Conservation (phyloP, 2,329 filamentous ascomycete species). For the Berkeleyomyces rouxiae region DNA sequence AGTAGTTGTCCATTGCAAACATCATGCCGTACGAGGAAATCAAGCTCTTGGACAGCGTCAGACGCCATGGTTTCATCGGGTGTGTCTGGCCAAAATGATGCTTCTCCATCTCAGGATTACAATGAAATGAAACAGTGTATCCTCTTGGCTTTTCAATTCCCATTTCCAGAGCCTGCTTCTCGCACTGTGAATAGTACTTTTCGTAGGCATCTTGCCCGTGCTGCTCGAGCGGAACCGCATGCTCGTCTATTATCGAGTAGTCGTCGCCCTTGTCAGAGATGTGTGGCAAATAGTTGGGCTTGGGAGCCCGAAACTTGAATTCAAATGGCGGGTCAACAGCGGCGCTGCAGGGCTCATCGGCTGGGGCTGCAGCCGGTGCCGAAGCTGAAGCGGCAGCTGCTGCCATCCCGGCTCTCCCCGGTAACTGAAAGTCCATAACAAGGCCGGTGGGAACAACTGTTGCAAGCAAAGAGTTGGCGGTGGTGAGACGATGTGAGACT, state of each 20-base stretch:
- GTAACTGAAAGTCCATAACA: slow-evolving; percentile 4
- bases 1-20: slow-evolving; percentile 89
- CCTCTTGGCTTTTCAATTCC: slow-evolving; percentile 67
- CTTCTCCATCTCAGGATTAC: slow-evolving; percentile 84
- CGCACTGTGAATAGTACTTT: slow-evolving; percentile 40
- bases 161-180: slow-evolving; percentile 39
- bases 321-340: slow-evolving; percentile 24
- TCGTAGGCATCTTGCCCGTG: slow-evolving; percentile 38
- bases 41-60: slow-evolving; percentile 87
- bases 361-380: slow-evolving; percentile 9
- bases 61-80: slow-evolving; percentile 97
- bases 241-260: slow-evolving; percentile 35
- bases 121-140: slow-evolving; percentile 87
- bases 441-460: neutral
- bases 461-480: neutral
- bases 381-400: neutral
- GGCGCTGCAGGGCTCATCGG: slow-evolving; percentile 11
- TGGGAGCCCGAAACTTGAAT: slow-evolving; percentile 38
- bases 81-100: slow-evolving; percentile 95
- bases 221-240: slow-evolving; percentile 31
- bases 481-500: neutral
- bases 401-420: neutral
- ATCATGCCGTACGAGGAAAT: slow-evolving; percentile 93
- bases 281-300: slow-evolving; percentile 44
- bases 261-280: slow-evolving; percentile 34